Evolutionary conservation across 257 asterid species (phyloP), one percentile per base, ranked within the genome.

Genomic region (Solanum etuberosum): DNA sequence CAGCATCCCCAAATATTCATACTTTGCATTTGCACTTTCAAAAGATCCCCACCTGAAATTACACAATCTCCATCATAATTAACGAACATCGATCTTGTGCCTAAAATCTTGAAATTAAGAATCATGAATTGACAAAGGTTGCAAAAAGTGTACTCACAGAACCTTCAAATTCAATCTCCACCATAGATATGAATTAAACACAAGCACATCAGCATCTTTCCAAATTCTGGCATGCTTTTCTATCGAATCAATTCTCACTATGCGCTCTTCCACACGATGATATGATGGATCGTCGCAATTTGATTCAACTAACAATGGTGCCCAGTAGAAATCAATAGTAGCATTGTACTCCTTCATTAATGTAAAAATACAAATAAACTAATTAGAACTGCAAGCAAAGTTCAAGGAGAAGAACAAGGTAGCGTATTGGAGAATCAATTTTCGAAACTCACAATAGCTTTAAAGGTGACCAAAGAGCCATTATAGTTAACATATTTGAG

Each of bases 271-370:
- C 23, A 70, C 87, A 12, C 89, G 89, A 23, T 92, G 94, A 37
- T 37, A 38, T 0, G 61, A 9, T 42, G 92, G 88, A 89, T 92
- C 86, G 38, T 94, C 98, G 11, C 90, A 88, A 20, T 89, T 93
- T 13, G 97, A 92, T 89, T 94, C 98, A 27, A 94, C 89, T 29
- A 94, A 85, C 67, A 93, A 73, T 35, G 98, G 98, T 6, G 94
- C 91, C 98, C 97, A 94, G 43, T 93, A 93, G 88, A 94, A 93
- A 74, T 90, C 98, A 9, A 94, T 89, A 61, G 92, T 90, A 67
- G 91, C 95, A 84, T 94, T 92, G 88, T 93, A 94, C 16, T 92
- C 96, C 97, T 94, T 89, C 29, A 80, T 37, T n/a, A 80, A 80
- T 59, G 35, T 73, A 85, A 11, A 29, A 40, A 25, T 5, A 63